These are phyloP conservation scores for Aeschynomene evenia DNA, from an alignment of 306 rosid genomes.

Conservation along the genomic window DNA sequence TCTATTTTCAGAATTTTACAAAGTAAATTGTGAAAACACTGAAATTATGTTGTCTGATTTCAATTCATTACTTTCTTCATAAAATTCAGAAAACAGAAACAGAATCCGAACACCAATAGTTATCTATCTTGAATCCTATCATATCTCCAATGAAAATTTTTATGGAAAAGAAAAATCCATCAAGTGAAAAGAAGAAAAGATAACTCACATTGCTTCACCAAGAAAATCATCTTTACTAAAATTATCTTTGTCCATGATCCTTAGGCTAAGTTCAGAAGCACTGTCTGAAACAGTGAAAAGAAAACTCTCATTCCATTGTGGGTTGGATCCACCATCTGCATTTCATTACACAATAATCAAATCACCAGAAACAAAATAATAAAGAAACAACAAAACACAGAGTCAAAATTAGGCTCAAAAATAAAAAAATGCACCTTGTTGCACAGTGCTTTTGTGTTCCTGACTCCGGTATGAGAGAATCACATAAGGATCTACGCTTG, in stretches of 20 bases:
- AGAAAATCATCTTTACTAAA: conserved; percentile 37
- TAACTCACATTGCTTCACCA: conserved; percentile 44
- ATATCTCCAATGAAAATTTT: not conserved
- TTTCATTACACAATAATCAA: conserved; percentile 10
- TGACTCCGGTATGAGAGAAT: conserved; percentile 39
- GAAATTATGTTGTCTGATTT: no score
- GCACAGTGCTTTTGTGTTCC: conserved; percentile 44
- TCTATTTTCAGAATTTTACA: no score
- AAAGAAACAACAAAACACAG: not conserved
- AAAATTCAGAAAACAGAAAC: no score
- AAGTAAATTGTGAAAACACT: no score
- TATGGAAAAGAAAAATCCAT: not conserved
- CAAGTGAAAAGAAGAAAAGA: conserved; percentile 2
- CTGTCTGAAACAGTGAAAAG: conserved; percentile 44
- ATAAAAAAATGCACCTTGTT: conserved; percentile 30
- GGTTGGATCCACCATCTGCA: conserved; percentile 43
- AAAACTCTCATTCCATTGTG: conserved; percentile 51
- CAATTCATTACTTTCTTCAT: no score
- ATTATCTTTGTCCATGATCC: conserved; percentile 46
- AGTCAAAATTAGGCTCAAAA: not conserved
- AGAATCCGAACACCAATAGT: no score
- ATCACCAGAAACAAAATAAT: not conserved
- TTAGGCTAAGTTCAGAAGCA: conserved; percentile 35
- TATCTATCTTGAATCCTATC: not conserved
- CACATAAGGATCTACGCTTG: conserved; percentile 46